Evolutionary conservation across 306 rosid genomes (phyloP).

Genomic region (Castanospermum australe): DNA sequence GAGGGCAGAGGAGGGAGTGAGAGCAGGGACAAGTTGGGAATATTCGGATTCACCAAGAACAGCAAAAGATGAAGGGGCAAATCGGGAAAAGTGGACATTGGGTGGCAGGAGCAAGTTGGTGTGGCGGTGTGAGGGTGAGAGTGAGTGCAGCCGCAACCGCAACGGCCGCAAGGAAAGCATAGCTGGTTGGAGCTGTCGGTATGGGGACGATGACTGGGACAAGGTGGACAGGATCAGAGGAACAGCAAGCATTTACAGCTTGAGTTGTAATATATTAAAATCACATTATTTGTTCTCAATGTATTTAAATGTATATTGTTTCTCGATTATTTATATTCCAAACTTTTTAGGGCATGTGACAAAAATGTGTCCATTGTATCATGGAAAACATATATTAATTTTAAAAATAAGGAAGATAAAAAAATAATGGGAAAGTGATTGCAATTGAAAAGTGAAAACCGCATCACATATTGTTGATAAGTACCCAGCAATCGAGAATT

Average conservation of each 20-base stretch:
- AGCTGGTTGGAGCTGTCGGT: conserved; percentile 41
- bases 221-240: neutral
- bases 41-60: conserved; percentile 19
- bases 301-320: conserved; percentile 12
- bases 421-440: neutral
- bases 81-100: conserved; percentile 24
- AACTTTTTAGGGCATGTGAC: neutral
- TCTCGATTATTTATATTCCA: neutral
- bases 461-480: too few relatives aligned
- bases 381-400: neutral
- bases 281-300: neutral
- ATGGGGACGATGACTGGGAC: conserved; percentile 21
- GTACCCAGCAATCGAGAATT: too few relatives aligned
- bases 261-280: conserved; percentile 19
- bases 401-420: neutral
- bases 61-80: conserved; percentile 14
- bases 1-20: conserved; percentile 27
- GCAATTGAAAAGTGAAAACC: too few relatives aligned
- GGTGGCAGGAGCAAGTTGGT: conserved; percentile 21
- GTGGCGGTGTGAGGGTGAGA: conserved; percentile 19
- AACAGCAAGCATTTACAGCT: conserved; percentile 16
- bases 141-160: neutral
- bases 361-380: neutral
- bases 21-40: conserved; percentile 30
- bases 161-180: conserved; percentile 15